These are phyloP conservation scores for Hymenoscyphus albidus DNA, from an alignment of 2,329 filamentous ascomycete genomes.

Conservation along the genomic window DNA sequence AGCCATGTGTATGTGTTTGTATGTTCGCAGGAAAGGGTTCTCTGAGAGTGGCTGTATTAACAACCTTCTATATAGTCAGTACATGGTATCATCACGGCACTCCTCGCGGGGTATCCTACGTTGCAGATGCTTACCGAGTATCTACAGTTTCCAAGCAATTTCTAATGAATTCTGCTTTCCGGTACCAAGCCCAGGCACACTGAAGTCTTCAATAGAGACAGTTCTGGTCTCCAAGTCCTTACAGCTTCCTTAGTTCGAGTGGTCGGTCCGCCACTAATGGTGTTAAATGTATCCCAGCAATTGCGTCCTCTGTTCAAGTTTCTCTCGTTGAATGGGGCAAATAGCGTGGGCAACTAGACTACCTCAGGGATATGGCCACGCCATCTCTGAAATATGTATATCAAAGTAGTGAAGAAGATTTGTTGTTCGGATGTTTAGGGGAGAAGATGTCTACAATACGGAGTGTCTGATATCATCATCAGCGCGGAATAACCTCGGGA, in stretches of 20 bases:
- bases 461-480: no score
- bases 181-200: neutral
- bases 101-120: neutral
- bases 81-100: neutral
- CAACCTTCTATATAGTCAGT: neutral
- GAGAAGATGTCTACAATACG: neutral
- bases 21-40: neutral
- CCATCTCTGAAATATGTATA: slow-evolving; percentile 21
- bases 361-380: slow-evolving; percentile 34
- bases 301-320: neutral
- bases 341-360: neutral
- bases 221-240: neutral
- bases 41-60: neutral
- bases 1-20: neutral
- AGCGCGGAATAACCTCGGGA: no score
- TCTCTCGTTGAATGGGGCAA: neutral
- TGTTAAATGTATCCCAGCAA: neutral
- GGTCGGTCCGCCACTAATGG: neutral
- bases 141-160: neutral
- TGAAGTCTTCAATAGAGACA: neutral
- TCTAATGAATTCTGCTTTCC: neutral
- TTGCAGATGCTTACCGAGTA: neutral
- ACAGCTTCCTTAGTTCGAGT: neutral
- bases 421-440: neutral
- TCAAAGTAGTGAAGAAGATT: neutral